These are phyloP conservation scores for Trichosanthes cucumerina DNA, from an alignment of 306 rosid genomes.

Conservation along the genomic window DNA sequence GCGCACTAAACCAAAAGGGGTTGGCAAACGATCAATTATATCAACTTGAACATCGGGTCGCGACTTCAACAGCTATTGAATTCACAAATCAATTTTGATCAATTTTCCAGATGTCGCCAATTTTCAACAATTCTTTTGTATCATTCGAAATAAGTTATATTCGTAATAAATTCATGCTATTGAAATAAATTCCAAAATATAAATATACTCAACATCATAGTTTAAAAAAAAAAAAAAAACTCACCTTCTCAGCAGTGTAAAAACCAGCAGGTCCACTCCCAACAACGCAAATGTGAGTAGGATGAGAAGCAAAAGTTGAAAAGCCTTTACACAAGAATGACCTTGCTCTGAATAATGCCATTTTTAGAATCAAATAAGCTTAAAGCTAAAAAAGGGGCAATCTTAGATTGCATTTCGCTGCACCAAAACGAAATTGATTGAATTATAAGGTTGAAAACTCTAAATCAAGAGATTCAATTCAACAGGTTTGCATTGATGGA, in stretches of 20 bases:
- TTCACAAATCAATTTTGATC: background rate
- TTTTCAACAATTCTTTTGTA: background rate
- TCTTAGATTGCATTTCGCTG: background rate
- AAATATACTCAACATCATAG: background rate
- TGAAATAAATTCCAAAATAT: background rate
- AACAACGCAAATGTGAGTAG: slow-evolving; percentile 65
- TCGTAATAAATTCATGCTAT: background rate
- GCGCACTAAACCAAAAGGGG: slow-evolving; percentile 83
- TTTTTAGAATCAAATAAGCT: background rate
- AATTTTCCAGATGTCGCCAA: background rate
- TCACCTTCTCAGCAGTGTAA: slow-evolving; percentile 81
- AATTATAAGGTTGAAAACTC: background rate
- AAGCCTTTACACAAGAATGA: slow-evolving; percentile 38
- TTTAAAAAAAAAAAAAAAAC: too few species aligned
- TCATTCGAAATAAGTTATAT: background rate
- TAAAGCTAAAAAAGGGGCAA: background rate
- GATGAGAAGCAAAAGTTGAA: slow-evolving; percentile 33
- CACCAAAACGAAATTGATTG: background rate
- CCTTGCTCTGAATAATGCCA: slow-evolving; percentile 30
- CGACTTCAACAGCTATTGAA: slow-evolving; percentile 58
- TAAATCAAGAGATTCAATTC: background rate
- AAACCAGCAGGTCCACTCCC: slow-evolving; percentile 97
- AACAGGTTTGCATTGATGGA: background rate
- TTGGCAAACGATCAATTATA: slow-evolving; percentile 75
- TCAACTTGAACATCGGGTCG: slow-evolving; percentile 61